Evolutionary conservation across 2,329 filamentous ascomycete genomes (phyloP).

Genomic region (Aspergillus brunneoviolaceus): DNA sequence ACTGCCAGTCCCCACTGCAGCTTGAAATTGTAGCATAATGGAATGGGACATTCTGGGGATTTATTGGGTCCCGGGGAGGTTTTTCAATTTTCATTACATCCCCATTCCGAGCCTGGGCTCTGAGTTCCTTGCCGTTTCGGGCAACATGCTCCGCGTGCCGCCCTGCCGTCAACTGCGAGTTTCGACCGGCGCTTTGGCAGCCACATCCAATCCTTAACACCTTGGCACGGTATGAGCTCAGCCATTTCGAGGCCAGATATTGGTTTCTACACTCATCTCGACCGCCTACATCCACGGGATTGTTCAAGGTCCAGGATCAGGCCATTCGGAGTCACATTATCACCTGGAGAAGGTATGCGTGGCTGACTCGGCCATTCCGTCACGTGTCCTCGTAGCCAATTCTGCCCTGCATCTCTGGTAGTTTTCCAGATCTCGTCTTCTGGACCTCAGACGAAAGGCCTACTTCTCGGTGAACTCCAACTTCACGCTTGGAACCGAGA

Average conservation of each 20-base stretch:
- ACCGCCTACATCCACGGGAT: not conserved
- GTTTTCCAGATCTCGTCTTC: too few relatives aligned
- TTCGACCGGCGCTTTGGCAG: not conserved
- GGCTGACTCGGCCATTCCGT: not conserved
- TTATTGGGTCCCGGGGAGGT: not conserved
- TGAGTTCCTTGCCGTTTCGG: not conserved
- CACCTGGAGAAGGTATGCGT: not conserved
- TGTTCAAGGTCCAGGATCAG: not conserved
- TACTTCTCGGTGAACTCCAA: too few relatives aligned
- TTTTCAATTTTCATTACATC: not conserved
- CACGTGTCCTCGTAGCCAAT: too few relatives aligned
- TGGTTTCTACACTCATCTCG: not conserved
- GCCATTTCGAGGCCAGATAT: not conserved
- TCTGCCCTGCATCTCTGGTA: too few relatives aligned
- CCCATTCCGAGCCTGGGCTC: not conserved
- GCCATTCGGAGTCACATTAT: not conserved
- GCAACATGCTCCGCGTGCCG: constrained; percentile 6
- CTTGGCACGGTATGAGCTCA: not conserved
- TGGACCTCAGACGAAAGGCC: too few relatives aligned
- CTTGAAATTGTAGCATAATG: not conserved
- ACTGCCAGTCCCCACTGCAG: not conserved
- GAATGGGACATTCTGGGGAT: not conserved
- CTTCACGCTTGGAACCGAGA: too few relatives aligned
- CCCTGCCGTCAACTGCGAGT: not conserved
- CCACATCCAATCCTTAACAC: not conserved